These are phyloP conservation scores for Trypanosoma rangeli DNA, from an alignment of 208 protist genomes.

Conservation along the genomic window DNA sequence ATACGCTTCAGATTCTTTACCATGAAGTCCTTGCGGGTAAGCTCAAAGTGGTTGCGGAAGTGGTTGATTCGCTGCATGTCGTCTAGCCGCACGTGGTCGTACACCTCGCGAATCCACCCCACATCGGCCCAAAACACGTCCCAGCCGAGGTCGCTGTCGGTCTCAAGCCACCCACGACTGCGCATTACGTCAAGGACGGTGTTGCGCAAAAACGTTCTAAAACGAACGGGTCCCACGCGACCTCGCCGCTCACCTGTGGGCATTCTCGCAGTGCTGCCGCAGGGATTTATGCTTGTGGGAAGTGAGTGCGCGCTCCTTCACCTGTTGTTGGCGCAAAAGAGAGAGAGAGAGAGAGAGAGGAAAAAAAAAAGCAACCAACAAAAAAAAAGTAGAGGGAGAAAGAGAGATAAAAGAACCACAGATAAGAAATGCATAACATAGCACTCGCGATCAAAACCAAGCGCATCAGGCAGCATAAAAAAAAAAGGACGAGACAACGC, in stretches of 20 bases:
- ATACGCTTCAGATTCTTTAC: slow-evolving; percentile 96
- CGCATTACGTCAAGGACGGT: slow-evolving; percentile 91
- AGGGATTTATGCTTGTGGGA: not conserved
- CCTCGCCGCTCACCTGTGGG: slow-evolving; percentile 33
- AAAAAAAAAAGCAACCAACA: slow-evolving; percentile 7
- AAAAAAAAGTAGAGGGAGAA: not conserved
- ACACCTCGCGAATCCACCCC: slow-evolving; percentile 91
- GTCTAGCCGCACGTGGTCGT: slow-evolving; percentile 87
- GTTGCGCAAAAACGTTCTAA: slow-evolving; percentile 87
- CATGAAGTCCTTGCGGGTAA: slow-evolving; percentile 96
- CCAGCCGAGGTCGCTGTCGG: slow-evolving; percentile 90
- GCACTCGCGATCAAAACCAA: no score
- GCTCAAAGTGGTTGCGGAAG: slow-evolving; percentile 97
- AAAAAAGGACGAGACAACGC: slow-evolving; percentile 4
- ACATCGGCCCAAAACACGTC: slow-evolving; percentile 94
- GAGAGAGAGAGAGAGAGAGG: slow-evolving; percentile 7
- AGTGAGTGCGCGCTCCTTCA: not conserved
- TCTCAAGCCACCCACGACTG: slow-evolving; percentile 91
- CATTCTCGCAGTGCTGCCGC: not conserved
- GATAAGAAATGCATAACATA: not conserved
- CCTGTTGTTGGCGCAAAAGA: slow-evolving; percentile 32
- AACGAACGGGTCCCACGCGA: slow-evolving; percentile 71
- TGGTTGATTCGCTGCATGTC: slow-evolving; percentile 93
- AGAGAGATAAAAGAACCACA: slow-evolving; percentile 16
- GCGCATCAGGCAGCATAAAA: not conserved